Evolutionary conservation across 305 asterid genomes (phyloP).

Genomic region (Salvia sclarea): DNA sequence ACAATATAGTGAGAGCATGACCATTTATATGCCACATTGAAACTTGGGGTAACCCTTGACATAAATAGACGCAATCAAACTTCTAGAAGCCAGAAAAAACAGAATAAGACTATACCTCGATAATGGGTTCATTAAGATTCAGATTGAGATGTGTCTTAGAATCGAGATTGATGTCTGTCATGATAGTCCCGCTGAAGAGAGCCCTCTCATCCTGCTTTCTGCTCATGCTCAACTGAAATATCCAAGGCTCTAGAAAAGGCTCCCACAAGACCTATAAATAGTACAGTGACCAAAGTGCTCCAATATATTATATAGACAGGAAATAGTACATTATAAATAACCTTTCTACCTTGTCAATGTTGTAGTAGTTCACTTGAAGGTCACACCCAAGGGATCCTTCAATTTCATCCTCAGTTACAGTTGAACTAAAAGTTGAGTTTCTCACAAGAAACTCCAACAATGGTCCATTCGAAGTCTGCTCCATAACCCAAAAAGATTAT

Average conservation of each 20-base stretch:
- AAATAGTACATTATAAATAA: slow-evolving; percentile 19
- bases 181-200: slow-evolving; percentile 56
- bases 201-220: slow-evolving; percentile 65
- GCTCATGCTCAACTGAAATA: slow-evolving; percentile 57
- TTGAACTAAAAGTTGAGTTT: slow-evolving; percentile 47
- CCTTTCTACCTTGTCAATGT: slow-evolving; percentile 73
- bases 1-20: slow-evolving; percentile 17
- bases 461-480: slow-evolving; percentile 84
- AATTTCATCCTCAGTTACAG: slow-evolving; percentile 49
- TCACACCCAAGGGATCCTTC: slow-evolving; percentile 68
- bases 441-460: slow-evolving; percentile 69
- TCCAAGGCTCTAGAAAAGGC: slow-evolving; percentile 93
- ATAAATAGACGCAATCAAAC: slow-evolving; percentile 14
- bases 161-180: slow-evolving; percentile 66
- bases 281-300: slow-evolving; percentile 17
- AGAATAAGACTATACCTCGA: slow-evolving; percentile 59
- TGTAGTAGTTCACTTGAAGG: slow-evolving; percentile 87
- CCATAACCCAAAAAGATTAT: slow-evolving; percentile 29
- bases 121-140: slow-evolving; percentile 79
- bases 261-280: slow-evolving; percentile 83
- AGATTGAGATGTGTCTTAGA: slow-evolving; percentile 73
- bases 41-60: slow-evolving; percentile 17
- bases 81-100: slow-evolving; percentile 12
- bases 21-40: slow-evolving; percentile 4
- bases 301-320: slow-evolving; percentile 25